Base-by-base conservation (phyloP, 257 asterid species). In the Nicotiana benthamiana region DNA sequence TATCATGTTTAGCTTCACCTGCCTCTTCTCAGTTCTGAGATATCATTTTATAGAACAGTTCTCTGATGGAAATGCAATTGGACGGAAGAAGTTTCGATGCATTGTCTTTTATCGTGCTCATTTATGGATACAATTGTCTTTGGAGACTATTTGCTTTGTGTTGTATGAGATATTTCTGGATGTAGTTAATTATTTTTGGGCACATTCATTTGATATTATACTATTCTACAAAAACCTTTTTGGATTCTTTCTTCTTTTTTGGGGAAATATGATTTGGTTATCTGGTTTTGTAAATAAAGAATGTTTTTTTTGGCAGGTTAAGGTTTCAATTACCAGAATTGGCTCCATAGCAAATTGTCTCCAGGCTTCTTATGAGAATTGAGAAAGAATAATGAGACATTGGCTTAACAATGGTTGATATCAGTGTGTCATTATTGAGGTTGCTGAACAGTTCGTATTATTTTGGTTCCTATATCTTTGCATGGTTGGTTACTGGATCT, bases 401-500 rank as follows among this genome's bases (percentile, higher is more conserved):
- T 54, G 75, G 81, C 67, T 86, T 84, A 87, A 85, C 79, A 24
- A 93, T 92, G 97, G 88, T 84, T 78, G 93, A 92, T 80, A 43
- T 85, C 46, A 83, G 90, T 79, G 84, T 88, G 85, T 91, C 94
- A 80, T 83, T 91, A 43, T 70, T 85, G 75, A 88, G 86, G 91
- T 70, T 89, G 82, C 83, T 92, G 79, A 87, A 81, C 75, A 84
- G 89, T 80, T 82, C 91, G 5, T 86, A 87, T 83, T 84, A 83
- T 60, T 90, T 87, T 77, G 85, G 89, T 86, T 85, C 91, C 83
- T 87, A 85, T 79, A 81, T 87, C 64, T 86, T 85, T 74, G 93
- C 92, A 87, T 90, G 92, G 91, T 84, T 92, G 82, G 85, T 92
- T 77, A 88, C 92, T 15, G 94, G 92, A 64, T 86, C 87, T 53